Base-by-base conservation (phyloP, 192 early-diverging fungal genomes). In the Coemansia umbellata region DNA sequence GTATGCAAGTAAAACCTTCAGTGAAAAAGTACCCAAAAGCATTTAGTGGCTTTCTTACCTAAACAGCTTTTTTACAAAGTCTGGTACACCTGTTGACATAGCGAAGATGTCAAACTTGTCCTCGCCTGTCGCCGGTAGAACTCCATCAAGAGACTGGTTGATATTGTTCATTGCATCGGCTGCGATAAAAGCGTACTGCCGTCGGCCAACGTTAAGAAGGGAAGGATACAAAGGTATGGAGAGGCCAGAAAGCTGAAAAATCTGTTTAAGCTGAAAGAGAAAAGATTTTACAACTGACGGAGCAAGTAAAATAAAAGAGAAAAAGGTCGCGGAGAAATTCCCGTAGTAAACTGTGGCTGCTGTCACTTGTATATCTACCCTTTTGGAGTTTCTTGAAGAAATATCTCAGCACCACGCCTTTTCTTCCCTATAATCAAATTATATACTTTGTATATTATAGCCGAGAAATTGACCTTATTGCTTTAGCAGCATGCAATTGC, bases 61-160 rank as follows among this genome's bases (percentile, higher is more conserved):
- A 39, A 77, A 77, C 17, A 77, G 63, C 63, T 77, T 77, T 27
- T 77, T 77, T 50, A 77, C 74, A 63, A 77, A 77, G 42, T 77
- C 74, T 0, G 74, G 74, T 14, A 77, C 74, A 6, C 74, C 74
- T 10, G 74, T 77, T 10, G 74, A 65, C 74, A 77, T 70, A 22
- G 66, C 47, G 21, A 77, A 77, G 8, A 77, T 53, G 19, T 75
- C 72, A 68, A 75, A 61, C 42, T 60, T 62, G 72, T 69, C 72
- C 15, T 75, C 61, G 3, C 39, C 26, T 4, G 60, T 31, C 24
- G 65, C n/a, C 53, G 63, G 72, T 44, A 75, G 27, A 21, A 64
- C 72, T n/a, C 60, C 56, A 2, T 63, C 64, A 7, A 75, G 24
- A 2, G 66, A 23, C 22, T 75, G 60, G 11, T 39, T 53, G 47